Evolutionary conservation across 805 yeast species (phyloP), one percentile per base, ranked within the genome.

Genomic region (Saturnispora quitensis): DNA sequence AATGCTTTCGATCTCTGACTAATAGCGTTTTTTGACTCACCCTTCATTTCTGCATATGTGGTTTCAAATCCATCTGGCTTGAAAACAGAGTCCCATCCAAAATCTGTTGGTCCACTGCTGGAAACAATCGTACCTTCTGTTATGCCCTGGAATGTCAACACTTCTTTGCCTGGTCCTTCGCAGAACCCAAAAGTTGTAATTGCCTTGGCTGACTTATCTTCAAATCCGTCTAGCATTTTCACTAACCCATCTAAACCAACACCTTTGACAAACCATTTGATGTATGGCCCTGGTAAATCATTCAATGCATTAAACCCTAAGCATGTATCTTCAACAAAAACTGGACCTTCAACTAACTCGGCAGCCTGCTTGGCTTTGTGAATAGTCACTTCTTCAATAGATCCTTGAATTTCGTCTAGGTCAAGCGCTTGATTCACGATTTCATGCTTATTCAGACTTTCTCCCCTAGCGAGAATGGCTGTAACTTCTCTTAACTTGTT

Each of bases 1-100:
- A 93, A 76, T 0, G 99, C 97, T 67, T 76, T 83, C 62, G 76
- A 89, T 61, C 99, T 77, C 63, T 95, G 99, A 57, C 95, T 84
- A 56, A 93, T 86, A 20, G 74, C 65, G 68, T 93, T 90, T 73
- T 95, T 93, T 31, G 75, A 72, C 2, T 67, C 62, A 63, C 86
- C 86, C 49, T 77, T 82, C 90, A 93, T 80, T 67, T 93, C 97
- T 10, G 97, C 98, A 63, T 89, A 90, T 0, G 93, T 86, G 62
- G 82, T 72, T 20, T 75, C 69, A 60, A 67, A 81, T 3, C 96
- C 97, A 27, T 72, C 70, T 2, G 99, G 99, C 69, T 84, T 76
- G 67, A 93, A 93, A 48, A 87, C 71, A 7, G 97, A 82, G 69
- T 93, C 97, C 95, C 96, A 93, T 1, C 99, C 99, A 65, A 93